Conservation (phyloP, 1,284 basidiomycete genomes). For the Fistulinella cinereoalba region DNA sequence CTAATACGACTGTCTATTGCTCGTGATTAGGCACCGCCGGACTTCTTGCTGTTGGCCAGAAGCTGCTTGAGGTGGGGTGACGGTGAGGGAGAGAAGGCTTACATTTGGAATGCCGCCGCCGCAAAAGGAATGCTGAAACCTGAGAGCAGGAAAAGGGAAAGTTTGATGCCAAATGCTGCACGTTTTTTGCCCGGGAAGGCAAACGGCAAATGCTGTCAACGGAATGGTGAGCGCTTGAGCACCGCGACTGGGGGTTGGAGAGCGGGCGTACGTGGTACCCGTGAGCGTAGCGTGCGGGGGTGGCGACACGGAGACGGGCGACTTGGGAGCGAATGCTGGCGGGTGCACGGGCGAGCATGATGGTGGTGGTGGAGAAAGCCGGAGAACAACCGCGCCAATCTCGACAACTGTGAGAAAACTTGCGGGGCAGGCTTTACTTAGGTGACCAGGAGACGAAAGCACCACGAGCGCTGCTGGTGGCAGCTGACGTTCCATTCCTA, state of each 20-base stretch:
- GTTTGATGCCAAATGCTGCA: conserved; percentile 54
- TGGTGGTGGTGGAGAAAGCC: conserved; percentile 17
- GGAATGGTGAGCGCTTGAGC: background rate
- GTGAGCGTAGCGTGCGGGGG: conserved; percentile 37
- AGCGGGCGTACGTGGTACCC: conserved; percentile 56
- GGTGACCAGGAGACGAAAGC: no score
- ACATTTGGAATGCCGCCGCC: conserved; percentile 66
- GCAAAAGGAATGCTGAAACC: conserved; percentile 70
- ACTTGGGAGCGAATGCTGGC: conserved; percentile 38
- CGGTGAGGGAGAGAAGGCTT: conserved; percentile 30
- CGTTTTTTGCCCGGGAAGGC: conserved; percentile 54
- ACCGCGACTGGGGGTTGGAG: background rate
- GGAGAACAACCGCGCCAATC: background rate
- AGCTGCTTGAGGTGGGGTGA: conserved; percentile 8
- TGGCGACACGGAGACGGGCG: conserved; percentile 33
- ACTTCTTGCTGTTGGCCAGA: conserved; percentile 37
- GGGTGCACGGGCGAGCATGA: conserved; percentile 42
- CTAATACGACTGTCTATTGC: conserved; percentile 6
- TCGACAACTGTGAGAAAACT: background rate
- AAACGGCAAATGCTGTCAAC: conserved; percentile 67
- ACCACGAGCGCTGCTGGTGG: no score
- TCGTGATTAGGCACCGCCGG: conserved; percentile 22
- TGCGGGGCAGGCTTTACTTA: no score
- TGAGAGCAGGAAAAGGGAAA: conserved; percentile 48
- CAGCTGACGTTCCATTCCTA: no score